A percentile compares a stretch with the other conserved stretches of the same genome.
Conservation (phyloP, 495 filamentous ascomycete genomes). For the Talaromyces borbonicus region DNA sequence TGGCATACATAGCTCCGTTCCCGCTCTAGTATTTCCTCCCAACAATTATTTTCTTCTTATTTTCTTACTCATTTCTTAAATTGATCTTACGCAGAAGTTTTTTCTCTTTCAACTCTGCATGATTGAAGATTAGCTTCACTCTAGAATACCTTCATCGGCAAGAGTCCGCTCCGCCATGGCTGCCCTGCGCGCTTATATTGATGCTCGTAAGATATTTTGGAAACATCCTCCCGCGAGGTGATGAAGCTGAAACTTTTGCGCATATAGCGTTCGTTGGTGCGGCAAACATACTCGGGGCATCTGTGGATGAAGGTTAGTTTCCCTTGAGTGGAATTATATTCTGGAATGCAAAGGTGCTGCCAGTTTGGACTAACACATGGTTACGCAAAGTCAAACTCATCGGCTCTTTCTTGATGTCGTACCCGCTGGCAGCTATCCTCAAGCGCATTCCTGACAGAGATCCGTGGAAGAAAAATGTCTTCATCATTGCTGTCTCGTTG, state of each 20-base stretch:
- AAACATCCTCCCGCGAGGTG: neutral
- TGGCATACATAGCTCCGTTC: too few species aligned
- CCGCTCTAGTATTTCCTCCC: constrained; percentile 6
- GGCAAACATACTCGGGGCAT: constrained; percentile 57
- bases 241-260: constrained; percentile 18
- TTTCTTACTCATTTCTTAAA: constrained; percentile 9
- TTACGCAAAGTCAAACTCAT: constrained; percentile 82
- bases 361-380: too few species aligned
- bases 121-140: too few species aligned
- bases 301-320: constrained; percentile 72
- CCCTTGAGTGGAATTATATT: neutral
- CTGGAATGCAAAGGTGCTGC: too few species aligned
- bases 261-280: constrained; percentile 64
- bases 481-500: constrained; percentile 67
- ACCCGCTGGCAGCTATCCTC: constrained; percentile 78
- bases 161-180: constrained; percentile 21
- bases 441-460: constrained; percentile 83
- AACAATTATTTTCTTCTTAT: constrained; percentile 9
- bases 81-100: too few species aligned
- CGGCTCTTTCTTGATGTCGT: constrained; percentile 83
- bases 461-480: constrained; percentile 82
- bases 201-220: constrained; percentile 50
- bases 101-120: too few species aligned
- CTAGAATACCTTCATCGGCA: too few species aligned
- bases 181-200: constrained; percentile 60